These are phyloP conservation scores for Stipa capillata DNA, from an alignment of 176 grass and related monocot species.

Conservation along the genomic window DNA sequence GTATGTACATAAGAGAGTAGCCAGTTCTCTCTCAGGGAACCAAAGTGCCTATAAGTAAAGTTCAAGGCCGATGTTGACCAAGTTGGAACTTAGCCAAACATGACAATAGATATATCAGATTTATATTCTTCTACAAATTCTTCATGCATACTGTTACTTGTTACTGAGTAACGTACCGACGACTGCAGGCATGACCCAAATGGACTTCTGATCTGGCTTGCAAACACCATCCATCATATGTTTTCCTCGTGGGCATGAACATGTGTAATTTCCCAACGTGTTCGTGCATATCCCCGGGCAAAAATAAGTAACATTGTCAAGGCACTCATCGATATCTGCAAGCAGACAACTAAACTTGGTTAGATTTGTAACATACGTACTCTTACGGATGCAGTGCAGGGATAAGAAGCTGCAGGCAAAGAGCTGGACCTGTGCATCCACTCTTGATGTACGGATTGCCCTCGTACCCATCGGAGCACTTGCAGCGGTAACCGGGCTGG, in stretches of 20 bases:
- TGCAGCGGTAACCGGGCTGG: slow-evolving; percentile 5
- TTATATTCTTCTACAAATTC: too few relatives aligned
- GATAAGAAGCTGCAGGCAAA: not conserved
- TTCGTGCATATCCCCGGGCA: not conserved
- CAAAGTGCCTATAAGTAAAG: too few relatives aligned
- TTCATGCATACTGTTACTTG: too few relatives aligned
- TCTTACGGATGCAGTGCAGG: not conserved
- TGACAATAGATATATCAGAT: too few relatives aligned
- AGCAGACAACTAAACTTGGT: not conserved
- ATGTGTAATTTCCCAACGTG: not conserved
- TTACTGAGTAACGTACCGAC: too few relatives aligned
- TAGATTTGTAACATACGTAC: too few relatives aligned
- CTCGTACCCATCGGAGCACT: not conserved
- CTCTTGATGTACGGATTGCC: slow-evolving; percentile 19
- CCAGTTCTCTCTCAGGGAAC: too few relatives aligned
- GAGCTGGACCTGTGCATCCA: slow-evolving; percentile 21
- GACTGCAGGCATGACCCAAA: not conserved
- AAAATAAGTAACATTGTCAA: not conserved
- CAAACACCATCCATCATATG: not conserved
- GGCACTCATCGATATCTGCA: slow-evolving; percentile 23
- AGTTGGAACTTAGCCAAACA: too few relatives aligned
- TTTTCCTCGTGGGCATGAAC: not conserved
- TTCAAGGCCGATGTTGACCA: too few relatives aligned
- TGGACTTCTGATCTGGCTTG: not conserved
- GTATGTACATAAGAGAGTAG: too few relatives aligned